Percentiles rank a stretch among this genome's conserved stretches.
Evolutionary conservation across 306 rosid species (phyloP).

Genomic region (Cicer arietinum): DNA sequence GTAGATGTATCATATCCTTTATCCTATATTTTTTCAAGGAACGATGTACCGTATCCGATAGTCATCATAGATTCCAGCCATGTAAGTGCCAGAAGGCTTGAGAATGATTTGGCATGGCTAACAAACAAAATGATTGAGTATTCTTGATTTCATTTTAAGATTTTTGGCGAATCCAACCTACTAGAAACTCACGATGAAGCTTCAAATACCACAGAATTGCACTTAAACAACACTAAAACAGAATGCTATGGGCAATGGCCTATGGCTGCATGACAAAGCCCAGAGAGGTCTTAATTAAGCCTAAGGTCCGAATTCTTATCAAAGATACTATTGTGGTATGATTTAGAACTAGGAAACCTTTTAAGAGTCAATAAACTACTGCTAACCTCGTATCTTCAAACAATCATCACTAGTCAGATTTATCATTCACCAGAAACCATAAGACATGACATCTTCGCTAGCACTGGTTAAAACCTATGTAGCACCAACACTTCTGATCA

Average conservation of each 20-base stretch:
- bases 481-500: no score
- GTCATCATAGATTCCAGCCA: neutral
- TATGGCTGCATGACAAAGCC: conserved; percentile 34
- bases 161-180: conserved; percentile 24
- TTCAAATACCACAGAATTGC: neutral
- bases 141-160: conserved; percentile 15
- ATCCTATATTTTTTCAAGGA: neutral
- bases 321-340: conserved; percentile 19
- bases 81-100: conserved; percentile 18
- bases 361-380: conserved; percentile 31
- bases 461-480: neutral
- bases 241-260: neutral
- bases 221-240: conserved; percentile 22
- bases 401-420: conserved; percentile 37
- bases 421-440: conserved; percentile 24
- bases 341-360: conserved; percentile 1
- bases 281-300: conserved; percentile 7
- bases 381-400: conserved; percentile 25
- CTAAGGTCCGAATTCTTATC: neutral
- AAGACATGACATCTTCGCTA: neutral
- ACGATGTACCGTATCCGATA: neutral
- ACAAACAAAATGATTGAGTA: conserved; percentile 12
- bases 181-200: conserved; percentile 4
- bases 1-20: neutral
- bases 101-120: conserved; percentile 20